These are phyloP conservation scores for Aspergillus amoenus DNA, from an alignment of 2,329 filamentous ascomycete species.

Conservation along the genomic window DNA sequence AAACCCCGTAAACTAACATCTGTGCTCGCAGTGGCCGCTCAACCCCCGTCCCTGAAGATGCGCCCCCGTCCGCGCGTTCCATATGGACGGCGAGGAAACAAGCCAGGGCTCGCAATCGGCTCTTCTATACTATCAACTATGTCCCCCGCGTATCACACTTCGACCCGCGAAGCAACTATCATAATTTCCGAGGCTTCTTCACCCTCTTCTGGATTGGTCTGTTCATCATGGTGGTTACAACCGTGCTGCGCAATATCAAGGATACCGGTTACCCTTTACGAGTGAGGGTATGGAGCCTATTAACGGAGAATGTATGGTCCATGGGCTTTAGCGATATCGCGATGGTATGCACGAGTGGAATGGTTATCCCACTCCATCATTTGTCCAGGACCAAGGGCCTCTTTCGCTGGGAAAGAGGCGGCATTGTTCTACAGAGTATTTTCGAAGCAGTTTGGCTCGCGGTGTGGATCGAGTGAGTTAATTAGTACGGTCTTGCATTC, in stretches of 20 bases:
- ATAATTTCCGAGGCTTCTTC: conserved; percentile 96
- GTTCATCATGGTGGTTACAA: conserved; percentile 94
- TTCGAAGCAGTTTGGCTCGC: conserved; percentile 77
- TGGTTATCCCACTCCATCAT: conserved; percentile 72
- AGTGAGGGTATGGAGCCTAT: conserved; percentile 82
- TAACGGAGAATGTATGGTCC: conserved; percentile 86
- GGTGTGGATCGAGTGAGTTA: conserved; percentile 71
- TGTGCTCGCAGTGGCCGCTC: conserved; percentile 67
- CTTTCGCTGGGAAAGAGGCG: conserved; percentile 72
- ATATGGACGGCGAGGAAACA: conserved; percentile 83
- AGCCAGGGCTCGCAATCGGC: conserved; percentile 73
- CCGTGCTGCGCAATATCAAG: conserved; percentile 88
- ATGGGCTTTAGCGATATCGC: conserved; percentile 77
- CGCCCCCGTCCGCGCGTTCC: conserved; percentile 85
- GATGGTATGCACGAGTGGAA: conserved; percentile 75
- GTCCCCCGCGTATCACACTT: conserved; percentile 90
- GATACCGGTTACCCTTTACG: conserved; percentile 86
- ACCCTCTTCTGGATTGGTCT: conserved; percentile 97
- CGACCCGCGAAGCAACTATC: conserved; percentile 86
- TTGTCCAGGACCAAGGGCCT: conserved; percentile 59
- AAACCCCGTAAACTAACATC: neutral
- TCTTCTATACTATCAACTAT: conserved; percentile 94
- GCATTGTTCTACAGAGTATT: conserved; percentile 79
- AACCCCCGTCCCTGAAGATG: conserved; percentile 82
- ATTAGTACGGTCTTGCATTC: neutral